phyloP scores from a whole-genome alignment of 2,329 filamentous ascomycete genomes.

The Elsinoe fawcettii region DNA sequence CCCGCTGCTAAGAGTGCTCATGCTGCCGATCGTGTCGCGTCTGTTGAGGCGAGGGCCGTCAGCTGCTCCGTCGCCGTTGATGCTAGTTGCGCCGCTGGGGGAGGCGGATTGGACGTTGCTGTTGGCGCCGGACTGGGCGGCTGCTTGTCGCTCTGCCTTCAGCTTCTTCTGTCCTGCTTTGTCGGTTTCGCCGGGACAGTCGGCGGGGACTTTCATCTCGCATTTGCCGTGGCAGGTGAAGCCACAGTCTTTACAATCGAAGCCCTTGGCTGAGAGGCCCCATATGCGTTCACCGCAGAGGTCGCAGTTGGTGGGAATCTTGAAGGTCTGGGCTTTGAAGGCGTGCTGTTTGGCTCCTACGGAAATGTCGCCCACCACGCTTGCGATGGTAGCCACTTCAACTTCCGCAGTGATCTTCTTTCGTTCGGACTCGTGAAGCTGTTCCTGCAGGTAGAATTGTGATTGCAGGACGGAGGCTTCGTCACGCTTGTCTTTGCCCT shows the following conservation, averaged over 20 bases:
- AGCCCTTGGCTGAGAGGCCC: conserved; percentile 92
- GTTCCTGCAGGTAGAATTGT: conserved; percentile 78
- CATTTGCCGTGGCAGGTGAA: conserved; percentile 99
- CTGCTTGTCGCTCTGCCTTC: conserved; percentile 75
- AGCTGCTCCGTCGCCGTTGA: conserved; percentile 25
- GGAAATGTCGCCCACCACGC: conserved; percentile 83
- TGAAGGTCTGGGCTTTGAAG: conserved; percentile 98
- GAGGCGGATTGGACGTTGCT: conserved; percentile 18
- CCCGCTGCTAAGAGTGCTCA: conserved; percentile 67
- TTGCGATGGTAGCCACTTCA: conserved; percentile 87
- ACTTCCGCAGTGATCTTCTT: conserved; percentile 82
- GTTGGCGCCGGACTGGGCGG: conserved; percentile 47
- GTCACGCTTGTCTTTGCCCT: conserved; percentile 80
- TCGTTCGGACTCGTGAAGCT: conserved; percentile 74
- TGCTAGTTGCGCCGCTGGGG: neutral
- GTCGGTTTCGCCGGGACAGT: conserved; percentile 85
- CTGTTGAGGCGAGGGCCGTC: conserved; percentile 64
- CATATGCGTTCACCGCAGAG: conserved; percentile 94
- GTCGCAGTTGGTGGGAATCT: conserved; percentile 97
- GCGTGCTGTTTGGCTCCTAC: conserved; percentile 91
- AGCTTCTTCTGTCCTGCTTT: conserved; percentile 96
- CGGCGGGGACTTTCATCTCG: conserved; percentile 95
- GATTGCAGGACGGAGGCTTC: conserved; percentile 76
- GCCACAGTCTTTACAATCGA: conserved; percentile 91
- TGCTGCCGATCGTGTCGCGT: conserved; percentile 81